These are phyloP conservation scores for Yamadazyma sp. DNA, from an alignment of 805 yeast species.

Conservation along the genomic window DNA sequence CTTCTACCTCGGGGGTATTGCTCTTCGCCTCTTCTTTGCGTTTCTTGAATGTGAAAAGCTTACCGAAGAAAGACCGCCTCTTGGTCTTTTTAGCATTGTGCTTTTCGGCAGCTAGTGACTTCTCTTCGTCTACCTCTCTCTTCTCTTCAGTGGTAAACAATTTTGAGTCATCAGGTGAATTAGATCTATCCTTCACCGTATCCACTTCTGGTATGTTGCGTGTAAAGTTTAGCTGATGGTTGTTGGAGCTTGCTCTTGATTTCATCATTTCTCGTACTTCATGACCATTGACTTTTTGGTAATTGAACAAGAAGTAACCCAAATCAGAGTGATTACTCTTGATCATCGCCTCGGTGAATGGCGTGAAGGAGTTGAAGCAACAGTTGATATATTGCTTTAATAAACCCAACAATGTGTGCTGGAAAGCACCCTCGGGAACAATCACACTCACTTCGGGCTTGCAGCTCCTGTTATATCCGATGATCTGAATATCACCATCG, in stretches of 20 bases:
- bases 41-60: conserved; percentile 12
- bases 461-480: conserved; percentile 14
- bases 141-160: background rate
- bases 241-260: conserved; percentile 12
- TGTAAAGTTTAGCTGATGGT: background rate
- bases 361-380: conserved; percentile 24
- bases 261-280: conserved; percentile 17
- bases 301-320: conserved; percentile 12
- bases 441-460: conserved; percentile 21
- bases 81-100: conserved; percentile 3
- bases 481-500: conserved; percentile 21
- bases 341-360: conserved; percentile 22
- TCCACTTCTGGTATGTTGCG: conserved; percentile 8
- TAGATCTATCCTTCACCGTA: background rate
- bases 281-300: conserved; percentile 10
- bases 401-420: conserved; percentile 21
- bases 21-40: conserved; percentile 3
- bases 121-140: background rate
- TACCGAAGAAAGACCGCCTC: conserved; percentile 14
- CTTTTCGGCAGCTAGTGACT: background rate
- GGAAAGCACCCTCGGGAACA: conserved; percentile 22
- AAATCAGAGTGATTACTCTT: conserved; percentile 18
- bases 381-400: conserved; percentile 21
- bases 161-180: background rate
- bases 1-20: background rate